Percentiles rank a stretch among this genome's conserved stretches.
phyloP scores from a whole-genome alignment of 495 filamentous ascomycete genomes.

The Darksidea phi region DNA sequence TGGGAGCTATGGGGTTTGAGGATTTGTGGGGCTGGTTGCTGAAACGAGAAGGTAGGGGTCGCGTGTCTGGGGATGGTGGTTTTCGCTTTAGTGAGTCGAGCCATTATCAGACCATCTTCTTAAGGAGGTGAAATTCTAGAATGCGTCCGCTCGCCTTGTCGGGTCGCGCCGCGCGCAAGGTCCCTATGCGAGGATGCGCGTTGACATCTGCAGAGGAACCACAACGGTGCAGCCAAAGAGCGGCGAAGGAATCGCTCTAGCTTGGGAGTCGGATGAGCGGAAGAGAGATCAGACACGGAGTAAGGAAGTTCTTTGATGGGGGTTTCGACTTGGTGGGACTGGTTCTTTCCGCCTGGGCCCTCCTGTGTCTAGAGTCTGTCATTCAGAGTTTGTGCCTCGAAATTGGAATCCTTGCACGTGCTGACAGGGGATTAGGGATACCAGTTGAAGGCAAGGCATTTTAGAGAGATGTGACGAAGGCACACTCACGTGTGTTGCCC shows the following conservation, averaged over 20 bases:
- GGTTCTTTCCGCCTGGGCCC: neutral
- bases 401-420: too few relatives aligned
- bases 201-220: neutral
- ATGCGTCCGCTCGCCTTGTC: neutral
- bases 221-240: too few relatives aligned
- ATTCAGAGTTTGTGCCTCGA: too few relatives aligned
- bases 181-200: neutral
- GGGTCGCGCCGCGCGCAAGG: neutral
- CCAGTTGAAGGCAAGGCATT: too few relatives aligned
- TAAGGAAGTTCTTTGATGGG: neutral
- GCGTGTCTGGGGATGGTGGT: neutral
- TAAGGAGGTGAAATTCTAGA: neutral
- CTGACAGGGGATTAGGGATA: too few relatives aligned
- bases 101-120: neutral
- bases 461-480: too few relatives aligned
- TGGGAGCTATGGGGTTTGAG: slow-evolving; percentile 1
- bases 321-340: neutral
- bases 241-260: neutral
- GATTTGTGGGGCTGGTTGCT: neutral
- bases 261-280: neutral
- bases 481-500: too few relatives aligned
- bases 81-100: neutral
- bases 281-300: neutral
- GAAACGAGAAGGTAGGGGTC: neutral
- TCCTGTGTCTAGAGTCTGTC: too few relatives aligned